These are phyloP conservation scores for Talaromyces funiculosus DNA, from an alignment of 2,329 filamentous ascomycete species.

Conservation along the genomic window DNA sequence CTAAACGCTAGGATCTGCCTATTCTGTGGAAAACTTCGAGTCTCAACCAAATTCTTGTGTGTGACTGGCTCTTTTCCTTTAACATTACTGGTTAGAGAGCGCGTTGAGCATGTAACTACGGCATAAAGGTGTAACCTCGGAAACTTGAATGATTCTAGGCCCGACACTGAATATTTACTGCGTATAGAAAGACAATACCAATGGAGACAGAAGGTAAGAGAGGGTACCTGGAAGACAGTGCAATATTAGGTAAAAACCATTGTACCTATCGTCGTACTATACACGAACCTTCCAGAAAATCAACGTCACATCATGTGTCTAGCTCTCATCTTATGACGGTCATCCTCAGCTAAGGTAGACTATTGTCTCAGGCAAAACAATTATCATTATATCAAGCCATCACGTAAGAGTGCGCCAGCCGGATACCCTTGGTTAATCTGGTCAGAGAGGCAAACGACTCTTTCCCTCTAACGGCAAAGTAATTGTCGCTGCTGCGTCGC, in stretches of 20 bases:
- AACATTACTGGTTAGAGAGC: neutral
- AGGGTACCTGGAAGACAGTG: constrained; percentile 5
- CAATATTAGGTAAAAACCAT: constrained; percentile 4
- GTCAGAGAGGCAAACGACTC: neutral
- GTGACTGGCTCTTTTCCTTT: neutral
- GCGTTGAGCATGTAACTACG: neutral
- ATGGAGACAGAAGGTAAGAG: neutral
- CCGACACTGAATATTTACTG: neutral
- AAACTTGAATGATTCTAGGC: neutral
- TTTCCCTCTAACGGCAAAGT: neutral
- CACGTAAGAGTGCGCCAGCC: neutral
- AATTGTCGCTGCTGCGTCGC: neutral
- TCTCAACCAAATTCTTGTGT: neutral
- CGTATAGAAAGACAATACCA: neutral
- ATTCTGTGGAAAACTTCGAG: neutral
- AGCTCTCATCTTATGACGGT: neutral
- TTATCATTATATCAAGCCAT: neutral
- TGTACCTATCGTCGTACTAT: neutral
- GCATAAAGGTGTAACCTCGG: neutral
- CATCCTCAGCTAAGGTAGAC: neutral
- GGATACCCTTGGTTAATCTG: neutral
- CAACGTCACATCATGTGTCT: neutral
- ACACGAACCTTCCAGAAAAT: neutral
- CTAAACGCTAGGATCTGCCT: neutral
- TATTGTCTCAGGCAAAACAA: neutral